Evolutionary conservation across 2,329 filamentous ascomycete genomes (phyloP).

Genomic region (Aureobasidium melanogenum): DNA sequence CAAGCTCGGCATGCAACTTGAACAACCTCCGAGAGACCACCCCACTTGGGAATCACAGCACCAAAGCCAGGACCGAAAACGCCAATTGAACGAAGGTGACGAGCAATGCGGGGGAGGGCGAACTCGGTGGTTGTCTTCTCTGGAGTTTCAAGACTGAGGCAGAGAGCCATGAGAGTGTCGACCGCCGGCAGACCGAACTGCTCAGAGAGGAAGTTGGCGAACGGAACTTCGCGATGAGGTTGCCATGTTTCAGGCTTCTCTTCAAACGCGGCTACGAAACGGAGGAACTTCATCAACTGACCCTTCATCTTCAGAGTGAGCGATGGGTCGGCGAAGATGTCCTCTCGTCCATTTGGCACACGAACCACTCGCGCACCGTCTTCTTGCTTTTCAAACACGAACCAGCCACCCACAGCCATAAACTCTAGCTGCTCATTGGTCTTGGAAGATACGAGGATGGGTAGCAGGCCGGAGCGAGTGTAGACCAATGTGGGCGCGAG

Average conservation of each 20-base stretch:
- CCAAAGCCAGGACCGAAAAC: constrained; percentile 83
- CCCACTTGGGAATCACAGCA: constrained; percentile 87
- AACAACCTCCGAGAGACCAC: constrained; percentile 76
- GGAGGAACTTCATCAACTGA: constrained; percentile 84
- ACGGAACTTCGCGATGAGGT: constrained; percentile 43
- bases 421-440: constrained; percentile 89
- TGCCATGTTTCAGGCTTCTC: constrained; percentile 53
- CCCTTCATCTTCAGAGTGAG: constrained; percentile 78
- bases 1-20: constrained; percentile 86
- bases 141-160: constrained; percentile 55
- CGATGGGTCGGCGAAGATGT: constrained; percentile 70
- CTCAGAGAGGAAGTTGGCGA: constrained; percentile 50
- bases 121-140: constrained; percentile 53
- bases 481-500: constrained; percentile 83
- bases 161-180: constrained; percentile 58
- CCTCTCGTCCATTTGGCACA: constrained; percentile 83
- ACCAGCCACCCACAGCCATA: constrained; percentile 86
- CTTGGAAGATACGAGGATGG: constrained; percentile 76
- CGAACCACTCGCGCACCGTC: constrained; percentile 44
- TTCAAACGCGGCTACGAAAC: constrained; percentile 70
- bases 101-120: constrained; percentile 64
- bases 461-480: constrained; percentile 67
- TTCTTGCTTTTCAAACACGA: constrained; percentile 50
- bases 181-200: constrained; percentile 56
- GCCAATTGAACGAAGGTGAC: constrained; percentile 79